These are phyloP conservation scores for Diplodia scrobiculata DNA, from an alignment of 2,329 filamentous ascomycete species.

Conservation along the genomic window DNA sequence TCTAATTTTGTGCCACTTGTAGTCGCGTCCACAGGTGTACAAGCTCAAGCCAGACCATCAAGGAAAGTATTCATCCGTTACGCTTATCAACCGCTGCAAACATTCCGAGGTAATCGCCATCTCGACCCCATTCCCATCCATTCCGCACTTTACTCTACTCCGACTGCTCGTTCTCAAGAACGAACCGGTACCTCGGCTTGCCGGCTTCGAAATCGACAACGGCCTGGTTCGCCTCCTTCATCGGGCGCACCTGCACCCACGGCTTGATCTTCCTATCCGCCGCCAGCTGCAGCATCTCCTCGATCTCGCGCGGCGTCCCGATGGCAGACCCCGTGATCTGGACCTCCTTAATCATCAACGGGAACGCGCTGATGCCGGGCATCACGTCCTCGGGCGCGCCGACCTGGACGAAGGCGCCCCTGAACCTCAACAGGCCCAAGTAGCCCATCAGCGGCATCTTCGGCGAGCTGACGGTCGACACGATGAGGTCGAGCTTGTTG, in stretches of 20 bases:
- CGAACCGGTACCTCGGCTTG: conserved; percentile 52
- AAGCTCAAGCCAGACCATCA: too few species aligned
- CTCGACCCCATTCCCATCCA: too few species aligned
- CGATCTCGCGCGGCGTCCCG: conserved; percentile 60
- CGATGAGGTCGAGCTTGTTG: conserved; percentile 58
- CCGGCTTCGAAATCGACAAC: conserved; percentile 62
- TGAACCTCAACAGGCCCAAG: conserved; percentile 59
- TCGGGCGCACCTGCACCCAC: conserved; percentile 63
- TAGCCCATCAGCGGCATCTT: conserved; percentile 67
- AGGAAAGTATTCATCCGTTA: too few species aligned
- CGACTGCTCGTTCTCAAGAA: conserved; percentile 42
- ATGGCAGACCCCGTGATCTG: conserved; percentile 51
- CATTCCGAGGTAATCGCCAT: too few species aligned
- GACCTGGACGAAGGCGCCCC: conserved; percentile 66
- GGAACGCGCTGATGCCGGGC: conserved; percentile 59
- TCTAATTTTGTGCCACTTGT: too few species aligned
- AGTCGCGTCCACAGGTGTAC: too few species aligned
- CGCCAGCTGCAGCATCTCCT: conserved; percentile 63
- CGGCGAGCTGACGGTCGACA: conserved; percentile 59
- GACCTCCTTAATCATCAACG: conserved; percentile 60
- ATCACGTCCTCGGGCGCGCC: conserved; percentile 63
- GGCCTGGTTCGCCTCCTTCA: conserved; percentile 60
- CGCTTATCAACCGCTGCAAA: too few species aligned
- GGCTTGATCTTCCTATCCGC: conserved; percentile 61
- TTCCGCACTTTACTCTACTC: too few species aligned